Conservation (phyloP, 257 asterid genomes). For the Scutellaria minor region DNA sequence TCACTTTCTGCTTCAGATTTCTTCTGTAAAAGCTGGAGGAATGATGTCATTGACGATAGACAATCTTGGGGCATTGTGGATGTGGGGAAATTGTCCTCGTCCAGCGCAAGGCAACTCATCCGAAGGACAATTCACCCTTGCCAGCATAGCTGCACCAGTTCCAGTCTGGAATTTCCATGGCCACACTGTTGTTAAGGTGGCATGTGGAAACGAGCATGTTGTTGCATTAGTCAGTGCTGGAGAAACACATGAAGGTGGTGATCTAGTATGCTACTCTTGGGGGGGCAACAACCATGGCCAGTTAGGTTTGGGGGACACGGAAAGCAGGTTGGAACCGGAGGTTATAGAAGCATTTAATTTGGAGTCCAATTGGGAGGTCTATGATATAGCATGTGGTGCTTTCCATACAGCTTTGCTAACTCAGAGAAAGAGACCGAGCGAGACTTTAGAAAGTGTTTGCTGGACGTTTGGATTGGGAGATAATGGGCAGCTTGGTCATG, state of each 20-base stretch:
- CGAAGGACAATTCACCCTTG: conserved; percentile 53
- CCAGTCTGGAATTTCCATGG: conserved; percentile 87
- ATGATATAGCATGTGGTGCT: conserved; percentile 84
- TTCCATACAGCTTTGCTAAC: conserved; percentile 80
- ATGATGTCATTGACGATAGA: conserved; percentile 94
- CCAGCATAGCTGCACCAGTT: conserved; percentile 56
- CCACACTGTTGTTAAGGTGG: conserved; percentile 82
- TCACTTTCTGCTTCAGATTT: conserved; percentile 55
- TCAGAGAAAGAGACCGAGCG: conserved; percentile 54
- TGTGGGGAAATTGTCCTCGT: conserved; percentile 87
- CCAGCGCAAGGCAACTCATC: conserved; percentile 45
- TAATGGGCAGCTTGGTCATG: conserved; percentile 95
- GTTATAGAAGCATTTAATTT: conserved; percentile 53
- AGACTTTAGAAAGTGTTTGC: conserved; percentile 66
- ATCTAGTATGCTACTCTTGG: conserved; percentile 84
- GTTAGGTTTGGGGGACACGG: conserved; percentile 83
- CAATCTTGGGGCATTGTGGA: conserved; percentile 75
- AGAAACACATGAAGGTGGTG: conserved; percentile 60
- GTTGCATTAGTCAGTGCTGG: conserved; percentile 79
- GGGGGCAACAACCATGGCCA: conserved; percentile 88
- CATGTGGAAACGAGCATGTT: conserved; percentile 90
- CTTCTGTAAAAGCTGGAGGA: conserved; percentile 81
- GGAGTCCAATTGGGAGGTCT: conserved; percentile 70
- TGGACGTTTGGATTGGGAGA: conserved; percentile 94
- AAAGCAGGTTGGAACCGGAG: conserved; percentile 64